Base-by-base conservation (phyloP, 176 grass and related monocot genomes). In the Rhynchospora tenuis region DNA sequence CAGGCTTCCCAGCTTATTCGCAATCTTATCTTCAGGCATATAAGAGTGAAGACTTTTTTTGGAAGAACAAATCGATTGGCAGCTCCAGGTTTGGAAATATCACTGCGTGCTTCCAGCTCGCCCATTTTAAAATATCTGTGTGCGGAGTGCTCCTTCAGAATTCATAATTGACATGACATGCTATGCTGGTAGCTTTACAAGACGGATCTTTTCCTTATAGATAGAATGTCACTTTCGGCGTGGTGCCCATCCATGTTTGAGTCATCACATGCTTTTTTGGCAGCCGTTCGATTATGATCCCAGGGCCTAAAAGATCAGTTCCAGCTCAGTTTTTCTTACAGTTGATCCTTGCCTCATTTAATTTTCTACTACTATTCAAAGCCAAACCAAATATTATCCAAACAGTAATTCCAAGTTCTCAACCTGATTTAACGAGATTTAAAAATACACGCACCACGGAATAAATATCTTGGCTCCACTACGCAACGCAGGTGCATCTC, bases 401-500 rank as follows among this genome's bases (percentile, higher is more conserved):
- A 71, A 71, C 65, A n/a, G 13, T n/a, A 7, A 42, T 75, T 26
- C 1, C 2, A 28, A 54, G 24, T 54, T 75, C 4, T 75, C 26
- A 28, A 75, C 45, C 4, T 15, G 2, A 75, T 15, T 14, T 46
- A 44, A 46, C 27, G 1, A 27, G 22, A 75, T 52, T 10, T 19
- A 19, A 19, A 42, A 9, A 24, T 22, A 64, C 42, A 45, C 38
- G 20, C 13, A 19, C 42, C 67, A 28, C 16, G 38, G 20, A 28
- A 29, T 55, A 76, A 76, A 76, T 76, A 76, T 56, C 48, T 76
- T 55, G 13, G 24, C 47, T 38, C 73, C 20, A 29, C 54, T 76
- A 29, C 48, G 48, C 15, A 13, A 17, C 33, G 5, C 33, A 38
- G 33, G 23, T 7, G 46, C 45, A 43, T 17, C 48, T 10, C 48